Base-by-base conservation (phyloP, 2,329 filamentous ascomycete species). In the Dissoconium aciculare region DNA sequence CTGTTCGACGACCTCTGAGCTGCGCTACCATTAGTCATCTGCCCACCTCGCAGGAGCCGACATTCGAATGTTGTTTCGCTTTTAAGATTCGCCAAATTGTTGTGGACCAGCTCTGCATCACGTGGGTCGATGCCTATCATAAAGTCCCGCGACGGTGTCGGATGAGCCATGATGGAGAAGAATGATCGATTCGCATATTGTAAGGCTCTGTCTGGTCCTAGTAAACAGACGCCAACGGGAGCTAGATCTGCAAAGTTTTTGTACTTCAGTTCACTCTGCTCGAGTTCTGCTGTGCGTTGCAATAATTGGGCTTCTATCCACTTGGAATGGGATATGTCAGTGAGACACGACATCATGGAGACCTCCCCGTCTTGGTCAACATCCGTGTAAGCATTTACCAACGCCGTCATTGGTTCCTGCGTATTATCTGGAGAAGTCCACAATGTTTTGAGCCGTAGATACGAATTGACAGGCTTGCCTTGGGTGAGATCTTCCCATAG, bases 131-230 rank as follows among this genome's bases (percentile, higher is more conserved):
- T 28, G 24, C 29, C 35, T 26, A 24, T 31, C 10, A 42, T 17
- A 16, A 42, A 33, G 4, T 31, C 33, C 17, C 35, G 40, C 4
- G 37, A 34, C 5, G 35, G 31, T 11, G 31, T 23, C 2, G 40
- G 30, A 10, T 33, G 32, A 5, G 31, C 33, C 27, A 33, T 38
- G 11, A 40, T 28, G 29, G 39, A 33, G 30, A 34, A 34, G 28
- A 36, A 42, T 25, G 41, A 33, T 27, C 38, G 38, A 32, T 36
- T 45, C 12, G 39, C 40, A 35, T 36, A 40, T 29, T 41, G 32
- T 5, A 43, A 28, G 21, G 37, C 21, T 30, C 32, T 16, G 33
- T 34, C 6, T 32, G 19, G 28, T 34, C 33, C 15, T 36, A 17
- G 11, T 27, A 26, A 11, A 31, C 35, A 8, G 38, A 37, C 4